Percentiles rank a stretch among this genome's conserved stretches.
These are phyloP conservation scores for Clavulina sp. DNA, from an alignment of 768 basidiomycete genomes.

Conservation along the genomic window DNA sequence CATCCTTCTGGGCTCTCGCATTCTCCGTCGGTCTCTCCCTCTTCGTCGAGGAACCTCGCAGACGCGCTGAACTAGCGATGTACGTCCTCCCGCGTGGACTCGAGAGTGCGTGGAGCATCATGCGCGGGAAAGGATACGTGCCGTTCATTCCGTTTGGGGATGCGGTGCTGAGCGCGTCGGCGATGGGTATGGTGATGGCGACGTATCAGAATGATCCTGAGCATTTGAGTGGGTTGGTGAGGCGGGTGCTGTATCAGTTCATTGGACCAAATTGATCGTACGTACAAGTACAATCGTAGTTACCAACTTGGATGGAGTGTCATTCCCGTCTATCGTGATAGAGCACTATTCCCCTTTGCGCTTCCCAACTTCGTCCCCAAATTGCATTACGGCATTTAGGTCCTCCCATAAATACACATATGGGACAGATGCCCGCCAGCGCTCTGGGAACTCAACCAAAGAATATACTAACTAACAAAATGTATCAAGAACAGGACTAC, in stretches of 20 bases:
- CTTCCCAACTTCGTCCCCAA: too few relatives aligned
- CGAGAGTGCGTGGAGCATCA: slow-evolving; percentile 78
- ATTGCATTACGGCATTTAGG: too few relatives aligned
- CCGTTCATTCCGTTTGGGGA: slow-evolving; percentile 24
- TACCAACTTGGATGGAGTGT: too few relatives aligned
- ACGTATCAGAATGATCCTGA: slow-evolving; percentile 51
- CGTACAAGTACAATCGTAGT: too few relatives aligned
- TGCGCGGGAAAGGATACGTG: slow-evolving; percentile 58
- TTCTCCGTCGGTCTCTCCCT: slow-evolving; percentile 58
- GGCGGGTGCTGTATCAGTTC: slow-evolving; percentile 72
- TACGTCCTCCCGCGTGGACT: slow-evolving; percentile 77
- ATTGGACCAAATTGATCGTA: slow-evolving; percentile 85
- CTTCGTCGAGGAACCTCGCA: slow-evolving; percentile 71
- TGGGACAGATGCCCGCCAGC: too few relatives aligned
- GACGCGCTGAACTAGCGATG: slow-evolving; percentile 87
- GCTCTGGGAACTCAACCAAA: too few relatives aligned
- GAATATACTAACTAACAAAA: too few relatives aligned
- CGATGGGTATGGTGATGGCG: slow-evolving; percentile 87
- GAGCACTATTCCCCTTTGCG: too few relatives aligned
- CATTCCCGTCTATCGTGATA: too few relatives aligned
- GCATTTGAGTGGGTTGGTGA: slow-evolving; percentile 62
- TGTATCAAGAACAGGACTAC: too few relatives aligned
- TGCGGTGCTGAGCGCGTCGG: too few relatives aligned
- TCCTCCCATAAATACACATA: too few relatives aligned
- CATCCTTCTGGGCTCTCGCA: slow-evolving; percentile 59